phyloP scores from a whole-genome alignment of 306 rosid genomes.

The Abrus precatorius region DNA sequence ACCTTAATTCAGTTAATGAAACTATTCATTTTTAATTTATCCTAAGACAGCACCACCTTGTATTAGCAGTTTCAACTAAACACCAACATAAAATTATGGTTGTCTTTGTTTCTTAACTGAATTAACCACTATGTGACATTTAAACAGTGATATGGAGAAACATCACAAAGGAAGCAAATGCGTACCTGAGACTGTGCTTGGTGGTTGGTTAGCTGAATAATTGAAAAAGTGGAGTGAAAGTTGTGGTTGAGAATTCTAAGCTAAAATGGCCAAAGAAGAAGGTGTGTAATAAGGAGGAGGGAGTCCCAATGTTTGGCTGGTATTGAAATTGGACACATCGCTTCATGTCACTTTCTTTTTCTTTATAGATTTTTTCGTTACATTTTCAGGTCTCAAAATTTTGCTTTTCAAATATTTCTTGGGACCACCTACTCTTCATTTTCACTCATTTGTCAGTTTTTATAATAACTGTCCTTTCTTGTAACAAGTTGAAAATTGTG shows the following conservation, averaged over 20 bases:
- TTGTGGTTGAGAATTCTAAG: slow-evolving; percentile 46
- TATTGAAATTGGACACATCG: slow-evolving; percentile 72
- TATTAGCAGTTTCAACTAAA: slow-evolving; percentile 5
- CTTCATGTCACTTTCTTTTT: slow-evolving; percentile 48
- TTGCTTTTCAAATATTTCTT: slow-evolving; percentile 29
- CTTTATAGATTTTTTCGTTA: slow-evolving; percentile 41
- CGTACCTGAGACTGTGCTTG: slow-evolving; percentile 48
- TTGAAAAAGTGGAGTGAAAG: slow-evolving; percentile 30
- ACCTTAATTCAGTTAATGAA: slow-evolving; percentile 16
- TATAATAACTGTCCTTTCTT: not conserved
- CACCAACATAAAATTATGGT: not conserved
- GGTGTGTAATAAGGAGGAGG: slow-evolving; percentile 47
- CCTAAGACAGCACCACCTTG: slow-evolving; percentile 20
- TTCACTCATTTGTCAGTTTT: slow-evolving; percentile 33
- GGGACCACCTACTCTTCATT: slow-evolving; percentile 49
- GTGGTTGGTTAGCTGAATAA: slow-evolving; percentile 24
- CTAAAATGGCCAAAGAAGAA: slow-evolving; percentile 40
- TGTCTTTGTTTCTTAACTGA: not conserved
- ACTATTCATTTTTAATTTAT: slow-evolving; percentile 30
- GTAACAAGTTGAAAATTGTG: slow-evolving; percentile 11
- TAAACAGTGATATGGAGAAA: slow-evolving; percentile 25
- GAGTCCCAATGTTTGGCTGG: slow-evolving; percentile 58
- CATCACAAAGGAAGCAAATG: slow-evolving; percentile 15
- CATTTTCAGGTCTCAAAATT: slow-evolving; percentile 24
- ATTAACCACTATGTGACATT: not conserved